Conservation (phyloP, 2,329 filamentous ascomycete genomes). For the Colletotrichum salicis region DNA sequence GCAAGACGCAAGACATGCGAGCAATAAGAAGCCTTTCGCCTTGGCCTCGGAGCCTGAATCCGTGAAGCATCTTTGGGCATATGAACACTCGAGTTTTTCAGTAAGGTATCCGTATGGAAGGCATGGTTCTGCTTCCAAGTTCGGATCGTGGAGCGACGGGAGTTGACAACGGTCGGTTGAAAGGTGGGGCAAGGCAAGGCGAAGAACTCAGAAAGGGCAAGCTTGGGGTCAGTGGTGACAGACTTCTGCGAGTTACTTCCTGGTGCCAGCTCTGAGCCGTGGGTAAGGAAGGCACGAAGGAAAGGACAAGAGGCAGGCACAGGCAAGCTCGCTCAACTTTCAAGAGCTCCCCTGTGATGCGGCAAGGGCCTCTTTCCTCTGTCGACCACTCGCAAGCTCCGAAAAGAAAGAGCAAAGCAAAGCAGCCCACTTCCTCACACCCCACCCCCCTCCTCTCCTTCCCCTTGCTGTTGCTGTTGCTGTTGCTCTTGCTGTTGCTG, state of each 20-base stretch:
- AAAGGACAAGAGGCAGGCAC: slow-evolving; percentile 7
- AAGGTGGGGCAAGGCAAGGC: background rate
- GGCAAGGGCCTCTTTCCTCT: slow-evolving; percentile 15
- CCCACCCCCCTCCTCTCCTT: slow-evolving; percentile 1
- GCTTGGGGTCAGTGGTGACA: background rate
- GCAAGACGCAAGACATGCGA: background rate
- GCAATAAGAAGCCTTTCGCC: background rate
- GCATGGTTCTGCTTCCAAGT: background rate
- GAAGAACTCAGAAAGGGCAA: background rate
- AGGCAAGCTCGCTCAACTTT: background rate
- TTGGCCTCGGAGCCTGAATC: background rate
- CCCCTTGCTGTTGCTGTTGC: background rate
- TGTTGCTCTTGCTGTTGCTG: too few relatives aligned
- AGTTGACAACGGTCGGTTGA: background rate
- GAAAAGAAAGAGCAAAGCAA: slow-evolving; percentile 25
- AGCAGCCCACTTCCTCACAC: slow-evolving; percentile 7
- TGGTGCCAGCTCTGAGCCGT: background rate
- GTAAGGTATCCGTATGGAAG: background rate
- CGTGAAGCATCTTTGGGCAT: background rate
- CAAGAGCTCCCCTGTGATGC: slow-evolving; percentile 16
- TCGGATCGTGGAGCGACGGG: background rate
- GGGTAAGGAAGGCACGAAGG: background rate
- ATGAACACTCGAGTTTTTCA: background rate
- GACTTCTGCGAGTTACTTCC: background rate
- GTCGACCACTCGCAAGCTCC: slow-evolving; percentile 32